phyloP scores from a whole-genome alignment of 768 basidiomycete species.

The Vishniacozyma victoriae region DNA sequence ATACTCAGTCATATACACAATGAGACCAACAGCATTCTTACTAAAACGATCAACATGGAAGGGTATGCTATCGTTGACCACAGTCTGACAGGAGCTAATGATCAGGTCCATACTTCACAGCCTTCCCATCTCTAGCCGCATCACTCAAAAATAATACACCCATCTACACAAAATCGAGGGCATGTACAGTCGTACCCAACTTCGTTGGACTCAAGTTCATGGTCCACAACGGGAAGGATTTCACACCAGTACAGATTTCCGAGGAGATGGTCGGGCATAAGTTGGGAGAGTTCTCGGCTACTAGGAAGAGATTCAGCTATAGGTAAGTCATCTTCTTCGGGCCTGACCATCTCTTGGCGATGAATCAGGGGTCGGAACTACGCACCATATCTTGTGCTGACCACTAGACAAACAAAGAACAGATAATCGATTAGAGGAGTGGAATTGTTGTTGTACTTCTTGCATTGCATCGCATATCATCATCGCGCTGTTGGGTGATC shows the following conservation, averaged over 20 bases:
- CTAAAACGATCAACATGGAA: constrained; percentile 50
- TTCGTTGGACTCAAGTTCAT: constrained; percentile 88
- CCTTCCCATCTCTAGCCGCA: constrained; percentile 80
- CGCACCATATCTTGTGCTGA: neutral
- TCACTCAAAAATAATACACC: constrained; percentile 74
- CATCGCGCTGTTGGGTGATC: too few species aligned
- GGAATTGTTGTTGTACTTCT: too few species aligned
- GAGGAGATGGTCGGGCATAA: constrained; percentile 99
- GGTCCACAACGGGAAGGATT: constrained; percentile 92
- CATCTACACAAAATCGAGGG: constrained; percentile 77
- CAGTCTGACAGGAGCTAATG: neutral
- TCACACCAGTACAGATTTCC: constrained; percentile 74
- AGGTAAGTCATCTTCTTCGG: constrained; percentile 62
- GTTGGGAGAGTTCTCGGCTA: constrained; percentile 86
- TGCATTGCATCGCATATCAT: too few species aligned
- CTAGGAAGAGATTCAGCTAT: constrained; percentile 78
- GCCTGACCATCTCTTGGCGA: neutral
- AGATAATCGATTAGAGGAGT: too few species aligned
- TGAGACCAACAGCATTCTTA: constrained; percentile 29
- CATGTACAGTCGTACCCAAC: constrained; percentile 89
- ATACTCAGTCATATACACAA: too few species aligned
- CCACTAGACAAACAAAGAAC: constrained; percentile 8
- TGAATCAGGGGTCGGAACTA: neutral
- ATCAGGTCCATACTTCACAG: constrained; percentile 86
- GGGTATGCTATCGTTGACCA: constrained; percentile 35